Conservation (phyloP, 345 rosid species). For the Eucalyptus polybractea region DNA sequence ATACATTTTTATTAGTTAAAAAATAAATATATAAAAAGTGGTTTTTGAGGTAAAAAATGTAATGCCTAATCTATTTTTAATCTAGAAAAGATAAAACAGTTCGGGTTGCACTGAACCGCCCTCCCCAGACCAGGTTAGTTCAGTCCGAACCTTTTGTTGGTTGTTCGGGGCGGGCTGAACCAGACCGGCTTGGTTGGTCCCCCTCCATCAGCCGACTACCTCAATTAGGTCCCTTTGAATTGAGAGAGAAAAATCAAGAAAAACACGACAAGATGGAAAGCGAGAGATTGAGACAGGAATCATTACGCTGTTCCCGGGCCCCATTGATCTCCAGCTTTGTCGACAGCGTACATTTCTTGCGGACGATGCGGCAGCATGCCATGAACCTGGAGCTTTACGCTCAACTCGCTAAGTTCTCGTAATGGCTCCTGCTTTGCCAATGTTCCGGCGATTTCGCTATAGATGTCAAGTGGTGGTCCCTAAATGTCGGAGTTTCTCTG, state of each 20-base stretch:
- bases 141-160: neutral
- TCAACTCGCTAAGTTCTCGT: neutral
- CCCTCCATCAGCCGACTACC: neutral
- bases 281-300: neutral
- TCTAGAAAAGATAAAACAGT: neutral
- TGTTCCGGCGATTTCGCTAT: neutral
- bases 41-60: neutral
- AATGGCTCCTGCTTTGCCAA: neutral
- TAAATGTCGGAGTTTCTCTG: neutral
- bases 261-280: neutral
- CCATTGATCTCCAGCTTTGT: neutral
- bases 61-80: neutral
- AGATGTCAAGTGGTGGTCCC: neutral
- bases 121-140: neutral
- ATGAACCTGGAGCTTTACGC: neutral
- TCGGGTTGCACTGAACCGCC: neutral
- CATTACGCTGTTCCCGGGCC: neutral
- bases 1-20: neutral
- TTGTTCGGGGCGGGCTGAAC: neutral
- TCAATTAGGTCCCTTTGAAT: neutral
- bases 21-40: neutral
- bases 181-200: neutral
- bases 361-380: neutral
- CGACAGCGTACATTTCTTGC: neutral
- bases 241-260: neutral